phyloP scores from a whole-genome alignment of 2,329 filamentous ascomycete species.

The Aureobasidium sp. region DNA sequence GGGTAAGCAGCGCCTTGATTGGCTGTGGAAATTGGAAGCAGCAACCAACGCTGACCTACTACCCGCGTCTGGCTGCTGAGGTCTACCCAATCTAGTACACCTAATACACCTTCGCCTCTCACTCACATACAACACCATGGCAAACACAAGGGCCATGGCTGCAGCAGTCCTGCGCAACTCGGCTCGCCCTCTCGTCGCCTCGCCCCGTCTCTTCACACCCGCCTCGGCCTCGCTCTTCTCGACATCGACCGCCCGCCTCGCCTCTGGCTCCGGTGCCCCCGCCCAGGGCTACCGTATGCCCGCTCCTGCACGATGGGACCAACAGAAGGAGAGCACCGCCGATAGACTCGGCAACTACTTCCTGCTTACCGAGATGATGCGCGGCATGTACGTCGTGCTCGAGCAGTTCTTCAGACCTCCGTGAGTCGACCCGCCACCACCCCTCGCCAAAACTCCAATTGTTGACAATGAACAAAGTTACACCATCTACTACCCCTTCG shows the following conservation, averaged over 20 bases:
- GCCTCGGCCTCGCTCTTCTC: constrained; percentile 53
- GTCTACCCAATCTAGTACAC: neutral
- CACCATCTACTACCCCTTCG: constrained; percentile 97
- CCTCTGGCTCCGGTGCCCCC: constrained; percentile 67
- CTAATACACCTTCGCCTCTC: constrained; percentile 4
- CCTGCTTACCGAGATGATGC: constrained; percentile 87
- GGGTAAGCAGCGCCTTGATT: neutral
- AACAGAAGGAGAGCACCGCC: constrained; percentile 65
- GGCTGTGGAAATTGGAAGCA: neutral
- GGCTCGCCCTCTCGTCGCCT: constrained; percentile 33
- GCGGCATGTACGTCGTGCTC: constrained; percentile 94
- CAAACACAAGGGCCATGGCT: constrained; percentile 39
- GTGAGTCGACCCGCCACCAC: constrained; percentile 50
- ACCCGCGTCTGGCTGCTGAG: neutral
- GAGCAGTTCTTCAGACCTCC: constrained; percentile 98
- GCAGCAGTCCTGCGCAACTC: constrained; percentile 39
- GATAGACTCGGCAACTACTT: constrained; percentile 91
- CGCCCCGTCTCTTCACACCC: constrained; percentile 31
- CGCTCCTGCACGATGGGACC: constrained; percentile 67
- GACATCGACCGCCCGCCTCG: constrained; percentile 52
- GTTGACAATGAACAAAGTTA: constrained; percentile 52
- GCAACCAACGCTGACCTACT: neutral
- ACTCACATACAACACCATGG: constrained; percentile 33
- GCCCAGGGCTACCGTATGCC: constrained; percentile 73
- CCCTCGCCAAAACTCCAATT: neutral